Evolutionary conservation across 2,329 filamentous ascomycete genomes (phyloP).

Genomic region (Hypoxylon sp.): DNA sequence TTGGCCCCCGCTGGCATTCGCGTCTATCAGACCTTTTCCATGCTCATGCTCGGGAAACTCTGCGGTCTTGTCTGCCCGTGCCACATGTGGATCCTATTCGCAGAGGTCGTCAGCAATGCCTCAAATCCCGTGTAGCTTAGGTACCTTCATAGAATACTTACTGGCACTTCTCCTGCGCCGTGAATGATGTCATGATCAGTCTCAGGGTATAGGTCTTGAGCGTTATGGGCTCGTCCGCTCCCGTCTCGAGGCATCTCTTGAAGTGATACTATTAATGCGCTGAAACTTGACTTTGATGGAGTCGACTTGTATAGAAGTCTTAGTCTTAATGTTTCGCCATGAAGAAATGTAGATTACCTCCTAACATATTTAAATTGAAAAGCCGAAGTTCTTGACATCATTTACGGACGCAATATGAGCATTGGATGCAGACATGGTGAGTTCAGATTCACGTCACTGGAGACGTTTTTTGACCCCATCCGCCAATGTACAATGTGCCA

Average conservation of each 20-base stretch:
- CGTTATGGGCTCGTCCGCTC: conserved; percentile 62
- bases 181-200: conserved; percentile 58
- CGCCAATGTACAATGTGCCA: too few relatives aligned
- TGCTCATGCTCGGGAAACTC: conserved; percentile 60
- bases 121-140: too few relatives aligned
- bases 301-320: neutral
- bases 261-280: neutral
- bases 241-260: conserved; percentile 63
- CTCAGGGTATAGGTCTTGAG: conserved; percentile 50
- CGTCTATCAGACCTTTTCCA: conserved; percentile 56
- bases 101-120: conserved; percentile 7
- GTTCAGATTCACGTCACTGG: neutral
- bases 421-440: neutral
- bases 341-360: neutral
- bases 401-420: neutral
- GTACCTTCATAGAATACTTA: conserved; percentile 50
- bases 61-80: conserved; percentile 63
- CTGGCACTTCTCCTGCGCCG: conserved; percentile 55
- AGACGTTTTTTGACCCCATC: too few relatives aligned
- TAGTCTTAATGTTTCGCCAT: neutral
- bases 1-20: conserved; percentile 58
- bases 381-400: neutral
- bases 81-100: conserved; percentile 51
- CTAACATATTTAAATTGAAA: neutral
- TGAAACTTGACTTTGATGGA: neutral